phyloP scores from a whole-genome alignment of 2,329 filamentous ascomycete species.

The Aspergillus candidus region DNA sequence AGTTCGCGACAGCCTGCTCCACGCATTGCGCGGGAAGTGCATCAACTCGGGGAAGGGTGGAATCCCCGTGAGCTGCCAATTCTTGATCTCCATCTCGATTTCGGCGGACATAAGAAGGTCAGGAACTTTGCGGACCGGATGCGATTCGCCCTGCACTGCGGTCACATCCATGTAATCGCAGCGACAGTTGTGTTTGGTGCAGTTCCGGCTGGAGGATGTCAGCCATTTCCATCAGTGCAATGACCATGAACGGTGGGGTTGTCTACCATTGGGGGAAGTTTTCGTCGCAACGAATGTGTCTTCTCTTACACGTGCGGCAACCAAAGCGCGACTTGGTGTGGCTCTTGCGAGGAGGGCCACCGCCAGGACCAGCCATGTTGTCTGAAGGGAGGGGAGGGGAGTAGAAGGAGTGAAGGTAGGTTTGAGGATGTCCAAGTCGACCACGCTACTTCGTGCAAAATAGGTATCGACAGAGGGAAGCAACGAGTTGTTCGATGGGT shows the following conservation, averaged over 20 bases:
- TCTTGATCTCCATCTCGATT: slow-evolving; percentile 71
- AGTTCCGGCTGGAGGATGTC: slow-evolving; percentile 67
- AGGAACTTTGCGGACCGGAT: slow-evolving; percentile 47
- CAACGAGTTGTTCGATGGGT: too few relatives aligned
- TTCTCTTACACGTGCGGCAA: slow-evolving; percentile 94
- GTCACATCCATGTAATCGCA: slow-evolving; percentile 95
- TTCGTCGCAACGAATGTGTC: slow-evolving; percentile 97
- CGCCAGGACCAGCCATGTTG: slow-evolving; percentile 83
- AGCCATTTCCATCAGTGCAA: slow-evolving; percentile 1
- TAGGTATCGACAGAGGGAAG: not conserved
- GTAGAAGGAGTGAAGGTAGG: not conserved
- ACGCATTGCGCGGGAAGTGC: slow-evolving; percentile 67
- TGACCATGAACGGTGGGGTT: slow-evolving; percentile 15
- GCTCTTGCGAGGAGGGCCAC: slow-evolving; percentile 82
- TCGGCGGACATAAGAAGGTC: slow-evolving; percentile 79
- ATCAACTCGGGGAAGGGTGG: slow-evolving; percentile 80
- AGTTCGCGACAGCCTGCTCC: slow-evolving; percentile 65
- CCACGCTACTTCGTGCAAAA: not conserved
- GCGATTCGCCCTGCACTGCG: slow-evolving; percentile 50
- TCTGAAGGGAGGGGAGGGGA: slow-evolving; percentile 4
- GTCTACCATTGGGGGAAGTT: slow-evolving; percentile 92
- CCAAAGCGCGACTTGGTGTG: slow-evolving; percentile 99
- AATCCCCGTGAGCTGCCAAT: slow-evolving; percentile 76
- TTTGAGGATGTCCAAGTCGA: slow-evolving; percentile 2
- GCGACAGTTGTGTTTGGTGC: slow-evolving; percentile 96